A percentile compares a stretch with the other conserved stretches of the same genome.
These are phyloP conservation scores for Cutaneotrichosporon dermatis DNA, from an alignment of 1,284 basidiomycete genomes.

Conservation along the genomic window DNA sequence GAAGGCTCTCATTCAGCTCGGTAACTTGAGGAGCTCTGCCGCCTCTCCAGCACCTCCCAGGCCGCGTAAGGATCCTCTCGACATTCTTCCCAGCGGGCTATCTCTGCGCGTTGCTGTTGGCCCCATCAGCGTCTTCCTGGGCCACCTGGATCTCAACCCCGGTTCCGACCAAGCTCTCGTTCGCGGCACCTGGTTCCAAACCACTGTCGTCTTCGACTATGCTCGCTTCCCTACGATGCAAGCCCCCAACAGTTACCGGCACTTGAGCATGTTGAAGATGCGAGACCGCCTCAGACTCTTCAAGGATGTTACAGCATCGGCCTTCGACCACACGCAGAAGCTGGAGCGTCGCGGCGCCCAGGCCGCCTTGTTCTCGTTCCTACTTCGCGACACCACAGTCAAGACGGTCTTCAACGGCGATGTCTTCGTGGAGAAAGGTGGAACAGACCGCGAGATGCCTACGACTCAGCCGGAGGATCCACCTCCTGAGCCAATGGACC, in stretches of 20 bases:
- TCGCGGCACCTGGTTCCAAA: constrained; percentile 66
- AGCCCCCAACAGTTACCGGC: constrained; percentile 46
- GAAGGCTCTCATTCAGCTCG: constrained; percentile 53
- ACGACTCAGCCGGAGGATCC: background rate
- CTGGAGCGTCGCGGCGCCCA: constrained; percentile 38
- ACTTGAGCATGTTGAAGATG: constrained; percentile 53
- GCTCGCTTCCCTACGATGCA: constrained; percentile 52
- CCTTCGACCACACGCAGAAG: constrained; percentile 54
- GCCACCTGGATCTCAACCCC: constrained; percentile 71
- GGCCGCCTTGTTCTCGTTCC: constrained; percentile 40
- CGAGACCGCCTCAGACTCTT: constrained; percentile 52
- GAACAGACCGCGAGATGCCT: constrained; percentile 17
- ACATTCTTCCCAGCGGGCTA: constrained; percentile 58
- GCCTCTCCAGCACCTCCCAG: constrained; percentile 4
- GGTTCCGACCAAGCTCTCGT: constrained; percentile 61
- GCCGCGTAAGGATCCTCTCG: constrained; percentile 36
- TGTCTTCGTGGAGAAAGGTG: constrained; percentile 26
- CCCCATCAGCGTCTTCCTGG: constrained; percentile 64
- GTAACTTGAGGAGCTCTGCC: constrained; percentile 26
- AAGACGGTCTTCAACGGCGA: constrained; percentile 44
- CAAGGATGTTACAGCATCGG: constrained; percentile 61
- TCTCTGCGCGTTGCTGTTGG: constrained; percentile 59
- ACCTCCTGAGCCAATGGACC: constrained; percentile 10
- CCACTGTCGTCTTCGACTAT: constrained; percentile 59
- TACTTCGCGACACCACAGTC: constrained; percentile 28